Percentiles rank a stretch among this genome's conserved stretches.
These are phyloP conservation scores for Chamaenerion angustifolium DNA, from an alignment of 345 rosid genomes.

Conservation along the genomic window DNA sequence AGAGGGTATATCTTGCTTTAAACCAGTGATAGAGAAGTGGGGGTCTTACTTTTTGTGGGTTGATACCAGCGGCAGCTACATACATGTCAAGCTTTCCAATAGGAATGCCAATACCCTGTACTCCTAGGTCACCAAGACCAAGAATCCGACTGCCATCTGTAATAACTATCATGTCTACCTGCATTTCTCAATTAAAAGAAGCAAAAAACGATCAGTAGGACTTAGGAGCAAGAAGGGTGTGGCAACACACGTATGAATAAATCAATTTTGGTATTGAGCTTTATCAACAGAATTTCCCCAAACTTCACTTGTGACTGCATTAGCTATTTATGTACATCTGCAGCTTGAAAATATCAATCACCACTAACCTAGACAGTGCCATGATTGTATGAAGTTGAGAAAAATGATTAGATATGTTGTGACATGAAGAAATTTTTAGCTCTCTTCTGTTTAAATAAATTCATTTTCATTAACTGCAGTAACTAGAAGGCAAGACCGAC, in stretches of 20 bases:
- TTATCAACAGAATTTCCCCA: too few species aligned
- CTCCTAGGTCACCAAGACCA: conserved; percentile 98
- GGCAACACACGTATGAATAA: too few species aligned
- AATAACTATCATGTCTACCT: conserved; percentile 98
- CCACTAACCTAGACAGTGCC: too few species aligned
- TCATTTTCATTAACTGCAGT: background rate
- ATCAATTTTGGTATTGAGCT: too few species aligned
- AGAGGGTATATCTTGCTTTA: too few species aligned
- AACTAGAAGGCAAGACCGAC: background rate
- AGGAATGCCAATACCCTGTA: conserved; percentile 95
- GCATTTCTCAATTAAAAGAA: conserved; percentile 10
- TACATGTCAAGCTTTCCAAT: conserved; percentile 98
- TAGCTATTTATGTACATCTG: too few species aligned
- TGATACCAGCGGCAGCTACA: conserved; percentile 96
- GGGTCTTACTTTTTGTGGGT: conserved; percentile 67
- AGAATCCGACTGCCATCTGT: conserved; percentile 97
- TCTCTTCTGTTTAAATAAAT: background rate
- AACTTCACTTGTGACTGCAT: too few species aligned
- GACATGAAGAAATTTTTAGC: background rate
- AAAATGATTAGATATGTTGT: too few species aligned
- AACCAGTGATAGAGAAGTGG: conserved; percentile 1
- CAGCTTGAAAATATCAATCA: background rate
- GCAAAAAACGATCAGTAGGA: conserved; percentile 2
- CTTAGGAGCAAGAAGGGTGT: background rate
- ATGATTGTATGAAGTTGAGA: too few species aligned